A percentile compares a stretch with the other conserved stretches of the same genome.
phyloP scores from a whole-genome alignment of 257 asterid genomes.

The Anisodus tanguticus region DNA sequence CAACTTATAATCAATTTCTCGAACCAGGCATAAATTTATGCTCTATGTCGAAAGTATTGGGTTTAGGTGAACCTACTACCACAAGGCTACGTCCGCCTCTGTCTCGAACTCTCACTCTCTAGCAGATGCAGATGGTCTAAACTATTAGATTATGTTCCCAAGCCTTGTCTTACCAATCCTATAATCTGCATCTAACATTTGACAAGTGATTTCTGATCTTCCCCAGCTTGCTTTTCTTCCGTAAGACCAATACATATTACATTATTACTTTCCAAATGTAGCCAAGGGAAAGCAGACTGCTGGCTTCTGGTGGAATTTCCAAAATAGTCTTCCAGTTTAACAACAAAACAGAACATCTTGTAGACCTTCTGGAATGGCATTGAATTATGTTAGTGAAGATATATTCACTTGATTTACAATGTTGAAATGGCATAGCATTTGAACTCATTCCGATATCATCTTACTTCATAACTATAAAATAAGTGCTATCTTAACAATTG shows the following conservation, averaged over 20 bases:
- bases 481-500: background rate
- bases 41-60: background rate
- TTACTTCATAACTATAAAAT: background rate
- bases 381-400: background rate
- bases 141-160: background rate
- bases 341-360: background rate
- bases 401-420: background rate
- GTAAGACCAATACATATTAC: background rate
- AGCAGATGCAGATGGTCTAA: background rate
- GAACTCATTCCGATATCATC: constrained; percentile 15
- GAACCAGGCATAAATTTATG: background rate
- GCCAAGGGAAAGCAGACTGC: background rate
- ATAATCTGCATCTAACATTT: background rate
- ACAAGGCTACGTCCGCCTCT: background rate
- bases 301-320: background rate
- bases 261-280: background rate
- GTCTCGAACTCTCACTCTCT: background rate
- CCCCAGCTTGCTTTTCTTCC: background rate
- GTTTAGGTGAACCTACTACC: background rate
- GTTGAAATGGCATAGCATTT: background rate
- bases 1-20: background rate
- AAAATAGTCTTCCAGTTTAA: background rate
- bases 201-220: background rate
- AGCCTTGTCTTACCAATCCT: background rate
- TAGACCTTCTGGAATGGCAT: background rate